phyloP scores from a whole-genome alignment of 306 rosid species.

The Gastrolobium villosum region DNA sequence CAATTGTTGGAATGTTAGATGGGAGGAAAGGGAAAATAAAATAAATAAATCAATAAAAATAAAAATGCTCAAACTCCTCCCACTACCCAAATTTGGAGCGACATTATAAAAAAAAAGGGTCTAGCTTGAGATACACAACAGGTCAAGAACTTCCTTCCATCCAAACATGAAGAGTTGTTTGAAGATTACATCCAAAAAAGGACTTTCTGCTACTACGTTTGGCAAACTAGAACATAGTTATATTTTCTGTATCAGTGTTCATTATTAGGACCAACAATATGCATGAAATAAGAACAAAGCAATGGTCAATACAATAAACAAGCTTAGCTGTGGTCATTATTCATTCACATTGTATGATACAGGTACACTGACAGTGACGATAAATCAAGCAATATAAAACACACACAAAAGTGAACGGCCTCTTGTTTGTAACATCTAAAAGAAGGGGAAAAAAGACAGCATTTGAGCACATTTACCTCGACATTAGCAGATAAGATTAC shows the following conservation, averaged over 20 bases:
- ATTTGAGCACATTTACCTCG: slow-evolving; percentile 33
- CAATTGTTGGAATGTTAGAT: too few relatives aligned
- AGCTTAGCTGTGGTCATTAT: slow-evolving; percentile 36
- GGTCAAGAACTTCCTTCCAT: background rate
- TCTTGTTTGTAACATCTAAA: slow-evolving; percentile 25
- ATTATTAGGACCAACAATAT: slow-evolving; percentile 1
- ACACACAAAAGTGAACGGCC: slow-evolving; percentile 36
- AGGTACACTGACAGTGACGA: slow-evolving; percentile 36
- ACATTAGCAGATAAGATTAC: slow-evolving; percentile 49
- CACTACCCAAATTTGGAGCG: background rate
- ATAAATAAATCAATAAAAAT: too few relatives aligned
- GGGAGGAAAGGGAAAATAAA: too few relatives aligned
- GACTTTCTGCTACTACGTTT: background rate
- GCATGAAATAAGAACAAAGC: background rate
- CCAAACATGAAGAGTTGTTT: background rate
- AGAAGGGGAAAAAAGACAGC: background rate
- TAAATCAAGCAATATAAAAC: slow-evolving; percentile 29
- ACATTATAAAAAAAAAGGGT: background rate
- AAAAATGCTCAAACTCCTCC: background rate
- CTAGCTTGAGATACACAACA: background rate
- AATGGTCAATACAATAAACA: slow-evolving; percentile 4
- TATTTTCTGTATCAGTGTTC: slow-evolving; percentile 1
- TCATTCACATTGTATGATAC: slow-evolving; percentile 34
- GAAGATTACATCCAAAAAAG: background rate
- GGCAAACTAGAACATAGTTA: background rate